Conservation (phyloP, 1,284 basidiomycete species). For the Termitomyces sp. region DNA sequence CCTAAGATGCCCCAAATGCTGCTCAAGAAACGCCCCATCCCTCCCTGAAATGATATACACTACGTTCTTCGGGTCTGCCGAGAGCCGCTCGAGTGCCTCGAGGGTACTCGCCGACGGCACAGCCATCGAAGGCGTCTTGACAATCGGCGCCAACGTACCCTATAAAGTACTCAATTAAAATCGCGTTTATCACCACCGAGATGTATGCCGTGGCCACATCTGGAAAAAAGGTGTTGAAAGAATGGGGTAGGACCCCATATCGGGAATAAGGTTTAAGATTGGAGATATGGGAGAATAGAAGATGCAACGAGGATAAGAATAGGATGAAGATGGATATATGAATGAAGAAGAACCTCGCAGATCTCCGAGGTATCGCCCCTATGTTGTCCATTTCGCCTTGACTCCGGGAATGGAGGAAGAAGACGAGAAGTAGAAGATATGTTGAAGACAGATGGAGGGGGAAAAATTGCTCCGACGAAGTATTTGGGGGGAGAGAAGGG, state of each 20-base stretch:
- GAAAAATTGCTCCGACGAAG: not conserved
- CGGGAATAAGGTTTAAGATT: not conserved
- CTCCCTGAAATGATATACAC: conserved; percentile 98
- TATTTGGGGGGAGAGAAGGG: not conserved
- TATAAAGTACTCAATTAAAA: conserved; percentile 31
- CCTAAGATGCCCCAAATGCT: conserved; percentile 84
- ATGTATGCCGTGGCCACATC: not conserved
- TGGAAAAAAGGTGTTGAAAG: not conserved
- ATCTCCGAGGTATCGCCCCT: conserved; percentile 1
- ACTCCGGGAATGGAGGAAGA: not conserved
- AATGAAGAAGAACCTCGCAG: not conserved
- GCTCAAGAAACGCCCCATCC: conserved; percentile 88
- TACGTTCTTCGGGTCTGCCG: conserved; percentile 80
- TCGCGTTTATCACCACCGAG: not conserved
- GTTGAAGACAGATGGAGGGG: not conserved
- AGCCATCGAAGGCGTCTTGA: conserved; percentile 89
- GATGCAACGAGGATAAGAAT: not conserved
- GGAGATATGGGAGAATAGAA: not conserved
- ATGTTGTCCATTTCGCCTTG: not conserved
- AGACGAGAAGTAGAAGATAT: not conserved
- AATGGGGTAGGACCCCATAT: not conserved
- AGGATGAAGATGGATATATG: not conserved
- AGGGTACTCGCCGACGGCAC: conserved; percentile 77
- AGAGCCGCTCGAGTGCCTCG: conserved; percentile 67
- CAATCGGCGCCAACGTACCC: conserved; percentile 96